These are phyloP conservation scores for Backusella circina DNA, from an alignment of 192 early-diverging fungal species.

Conservation along the genomic window DNA sequence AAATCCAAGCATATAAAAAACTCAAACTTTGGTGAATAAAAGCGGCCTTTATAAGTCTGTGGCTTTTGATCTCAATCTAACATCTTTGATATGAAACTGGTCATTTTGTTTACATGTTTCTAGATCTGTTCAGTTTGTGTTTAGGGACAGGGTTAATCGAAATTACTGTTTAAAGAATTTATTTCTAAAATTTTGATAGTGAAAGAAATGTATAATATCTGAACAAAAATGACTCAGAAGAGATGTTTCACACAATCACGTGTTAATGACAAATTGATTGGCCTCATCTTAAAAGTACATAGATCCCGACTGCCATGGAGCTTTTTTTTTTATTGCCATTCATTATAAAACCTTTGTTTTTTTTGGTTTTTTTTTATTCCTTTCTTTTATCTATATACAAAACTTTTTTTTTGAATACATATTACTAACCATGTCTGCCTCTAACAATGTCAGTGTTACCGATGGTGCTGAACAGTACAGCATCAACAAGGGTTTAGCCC, in stretches of 20 bases:
- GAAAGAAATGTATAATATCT: not conserved
- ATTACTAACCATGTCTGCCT: not conserved
- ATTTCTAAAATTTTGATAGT: not conserved
- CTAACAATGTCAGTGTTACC: not conserved
- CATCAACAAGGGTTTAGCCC: conserved; percentile 94
- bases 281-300: not conserved
- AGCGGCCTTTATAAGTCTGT: not conserved
- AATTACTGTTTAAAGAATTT: not conserved
- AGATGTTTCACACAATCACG: conserved; percentile 22
- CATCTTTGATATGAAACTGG: not conserved
- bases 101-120: not conserved
- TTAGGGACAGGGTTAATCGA: not conserved
- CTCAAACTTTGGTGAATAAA: not conserved
- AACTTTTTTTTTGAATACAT: not conserved
- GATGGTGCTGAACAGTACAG: conserved; percentile 47
- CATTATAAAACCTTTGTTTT: not conserved
- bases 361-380: not conserved
- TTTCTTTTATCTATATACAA: not conserved
- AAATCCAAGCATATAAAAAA: not conserved
- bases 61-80: not conserved
- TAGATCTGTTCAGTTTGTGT: not conserved
- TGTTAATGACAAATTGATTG: not conserved
- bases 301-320: not conserved
- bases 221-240: conserved; percentile 15
- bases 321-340: not conserved